A percentile compares a stretch with the other conserved stretches of the same genome.
Evolutionary conservation across 768 basidiomycete species (phyloP).

Genomic region (Mycena leptocephala): DNA sequence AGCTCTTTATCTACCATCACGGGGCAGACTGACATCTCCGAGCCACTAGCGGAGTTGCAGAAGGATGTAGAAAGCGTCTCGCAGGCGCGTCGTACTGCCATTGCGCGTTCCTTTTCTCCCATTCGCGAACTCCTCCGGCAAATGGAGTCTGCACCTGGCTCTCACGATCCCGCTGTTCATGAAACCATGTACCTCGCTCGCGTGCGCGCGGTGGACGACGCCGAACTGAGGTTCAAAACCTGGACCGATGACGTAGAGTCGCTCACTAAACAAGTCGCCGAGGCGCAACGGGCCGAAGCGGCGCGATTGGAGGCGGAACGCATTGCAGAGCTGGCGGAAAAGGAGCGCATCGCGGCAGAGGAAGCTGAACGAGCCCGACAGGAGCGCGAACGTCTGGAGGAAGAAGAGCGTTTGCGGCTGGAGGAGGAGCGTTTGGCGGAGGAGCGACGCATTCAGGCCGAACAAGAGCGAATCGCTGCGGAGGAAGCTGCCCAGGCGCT

Average conservation of each 20-base stretch:
- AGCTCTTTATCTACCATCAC: slow-evolving; percentile 48
- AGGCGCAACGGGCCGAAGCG: slow-evolving; percentile 60
- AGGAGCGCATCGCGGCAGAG: slow-evolving; percentile 52
- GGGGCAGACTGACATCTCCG: slow-evolving; percentile 46
- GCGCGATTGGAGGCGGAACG: slow-evolving; percentile 57
- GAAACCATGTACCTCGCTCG: slow-evolving; percentile 67
- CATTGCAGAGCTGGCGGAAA: slow-evolving; percentile 53
- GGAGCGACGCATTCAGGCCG: slow-evolving; percentile 34
- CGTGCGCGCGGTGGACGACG: slow-evolving; percentile 65
- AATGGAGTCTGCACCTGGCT: slow-evolving; percentile 67
- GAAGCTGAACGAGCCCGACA: slow-evolving; percentile 52
- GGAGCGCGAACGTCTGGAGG: slow-evolving; percentile 52
- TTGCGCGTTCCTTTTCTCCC: slow-evolving; percentile 66
- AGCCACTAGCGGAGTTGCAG: slow-evolving; percentile 55
- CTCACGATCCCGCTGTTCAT: slow-evolving; percentile 61
- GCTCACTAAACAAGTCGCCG: slow-evolving; percentile 58
- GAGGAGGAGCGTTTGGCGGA: slow-evolving; percentile 36
- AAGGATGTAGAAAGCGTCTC: slow-evolving; percentile 54
- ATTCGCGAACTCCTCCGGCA: slow-evolving; percentile 69
- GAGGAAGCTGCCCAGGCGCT: slow-evolving; percentile 30
- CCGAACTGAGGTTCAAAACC: slow-evolving; percentile 61
- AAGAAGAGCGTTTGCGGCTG: slow-evolving; percentile 41
- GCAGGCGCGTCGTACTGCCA: slow-evolving; percentile 51
- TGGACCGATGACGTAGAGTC: slow-evolving; percentile 65
- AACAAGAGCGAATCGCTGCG: slow-evolving; percentile 36